These are phyloP conservation scores for Pseudogymnoascus sp. DNA, from an alignment of 2,329 filamentous ascomycete genomes.

Conservation along the genomic window DNA sequence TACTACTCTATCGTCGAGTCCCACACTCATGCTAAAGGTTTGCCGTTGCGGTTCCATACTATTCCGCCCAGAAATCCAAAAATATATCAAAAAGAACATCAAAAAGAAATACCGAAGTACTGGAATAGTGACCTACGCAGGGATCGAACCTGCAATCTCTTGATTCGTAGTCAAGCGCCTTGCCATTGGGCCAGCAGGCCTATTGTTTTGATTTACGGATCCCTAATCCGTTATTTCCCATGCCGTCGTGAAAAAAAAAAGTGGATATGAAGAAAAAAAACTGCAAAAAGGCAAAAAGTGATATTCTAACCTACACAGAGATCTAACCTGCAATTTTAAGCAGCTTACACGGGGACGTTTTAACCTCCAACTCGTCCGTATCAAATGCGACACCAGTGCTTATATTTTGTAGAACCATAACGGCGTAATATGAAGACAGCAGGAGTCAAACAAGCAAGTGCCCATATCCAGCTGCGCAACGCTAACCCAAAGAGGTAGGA, in stretches of 20 bases:
- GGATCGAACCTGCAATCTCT: constrained; percentile 34
- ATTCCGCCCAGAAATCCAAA: no score
- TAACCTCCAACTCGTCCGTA: not conserved
- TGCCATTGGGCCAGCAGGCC: constrained; percentile 46
- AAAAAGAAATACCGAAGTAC: no score
- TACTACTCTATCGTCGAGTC: no score
- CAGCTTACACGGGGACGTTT: not conserved
- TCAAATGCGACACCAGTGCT: not conserved
- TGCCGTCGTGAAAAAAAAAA: no score
- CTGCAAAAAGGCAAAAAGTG: no score
- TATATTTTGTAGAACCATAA: not conserved
- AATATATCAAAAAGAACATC: no score
- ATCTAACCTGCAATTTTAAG: not conserved
- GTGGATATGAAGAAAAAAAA: no score
- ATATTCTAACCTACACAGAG: no score
- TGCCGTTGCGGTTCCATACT: no score
- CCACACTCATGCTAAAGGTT: no score
- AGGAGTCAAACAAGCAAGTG: not conserved
- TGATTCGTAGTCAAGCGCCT: constrained; percentile 51
- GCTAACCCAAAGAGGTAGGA: not conserved
- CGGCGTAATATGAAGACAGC: not conserved
- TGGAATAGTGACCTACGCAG: constrained; percentile 18
- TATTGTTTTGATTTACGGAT: not conserved
- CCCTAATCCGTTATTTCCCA: no score
- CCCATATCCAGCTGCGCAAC: not conserved